Evolutionary conservation across 2,329 filamentous ascomycete species (phyloP), one percentile per base, ranked within the genome.

Genomic region (Aspergillus sp.): DNA sequence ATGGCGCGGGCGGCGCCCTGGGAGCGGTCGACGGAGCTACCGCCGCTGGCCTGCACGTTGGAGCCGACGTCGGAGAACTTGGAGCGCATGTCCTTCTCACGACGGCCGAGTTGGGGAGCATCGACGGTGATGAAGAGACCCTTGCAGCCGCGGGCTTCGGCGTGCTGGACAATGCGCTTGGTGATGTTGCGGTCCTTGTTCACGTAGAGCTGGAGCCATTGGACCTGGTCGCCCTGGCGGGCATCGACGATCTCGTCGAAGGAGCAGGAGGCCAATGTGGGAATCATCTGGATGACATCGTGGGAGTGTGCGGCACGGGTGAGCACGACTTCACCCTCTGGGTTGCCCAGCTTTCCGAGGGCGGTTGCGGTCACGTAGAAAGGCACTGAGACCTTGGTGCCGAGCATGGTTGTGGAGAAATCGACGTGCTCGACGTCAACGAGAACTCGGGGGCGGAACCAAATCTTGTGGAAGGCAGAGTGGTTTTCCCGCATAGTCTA

Each of bases 121-220:
- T 99, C 95, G 57, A 99, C 95, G 2, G 95, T 99, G 80, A 99
- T 97, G 83, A 99, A 99, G 17, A 99, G 87, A 9, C 90, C 95
- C 79, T 91, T 95, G 84, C 95, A 98, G 28, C 95, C 95, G 59
- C 95, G 89, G 72, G 82, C 82, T 80, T 99, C 95, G 62, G 95
- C 95, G 78, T 98, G 92, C 79, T 94, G 78, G 52, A 99, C 90
- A 68, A 99, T 98, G 65, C 87, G 86, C 78, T 91, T 87, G 8
- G 95, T 99, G 76, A 99, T 94, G 32, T 84, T 85, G 59, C 95
- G 90, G 80, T 99, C 90, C 77, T 96, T 95, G 85, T 99, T 99
- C 69, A 99, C 91, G 79, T 97, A 96, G 0, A 99, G 86, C 79
- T 99, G 95, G 67, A 99, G 82, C 95, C 95, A 99, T 78, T 98